Percentiles rank a stretch among this genome's conserved stretches.
Conservation (phyloP, 2,329 filamentous ascomycete species). For the Chrysosporium keratinophilum region DNA sequence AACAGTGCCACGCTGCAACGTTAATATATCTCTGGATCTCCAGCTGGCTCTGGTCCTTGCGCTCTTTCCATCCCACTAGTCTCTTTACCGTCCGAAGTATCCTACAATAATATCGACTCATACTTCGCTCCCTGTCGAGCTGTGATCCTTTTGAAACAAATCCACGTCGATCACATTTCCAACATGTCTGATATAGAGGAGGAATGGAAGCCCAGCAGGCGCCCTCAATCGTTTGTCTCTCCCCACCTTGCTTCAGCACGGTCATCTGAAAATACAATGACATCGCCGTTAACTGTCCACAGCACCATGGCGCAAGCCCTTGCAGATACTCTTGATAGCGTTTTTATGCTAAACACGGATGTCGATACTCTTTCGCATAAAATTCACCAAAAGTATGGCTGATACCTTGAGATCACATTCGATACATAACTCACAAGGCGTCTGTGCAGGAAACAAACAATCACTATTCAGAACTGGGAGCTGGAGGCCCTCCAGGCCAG, state of each 20-base stretch:
- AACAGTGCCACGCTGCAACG: neutral
- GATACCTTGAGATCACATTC: too few species aligned
- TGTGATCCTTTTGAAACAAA: conserved; percentile 2
- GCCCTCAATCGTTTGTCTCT: conserved; percentile 60
- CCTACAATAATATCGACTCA: neutral
- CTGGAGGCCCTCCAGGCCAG: conserved; percentile 76
- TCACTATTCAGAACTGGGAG: conserved; percentile 64
- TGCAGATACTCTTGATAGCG: conserved; percentile 72
- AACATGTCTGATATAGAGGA: conserved; percentile 54
- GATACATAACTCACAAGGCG: neutral
- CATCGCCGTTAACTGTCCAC: conserved; percentile 16
- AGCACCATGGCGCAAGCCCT: conserved; percentile 84
- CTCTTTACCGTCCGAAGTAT: neutral
- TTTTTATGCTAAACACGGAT: conserved; percentile 77
- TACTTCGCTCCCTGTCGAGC: neutral
- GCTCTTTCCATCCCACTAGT: neutral
- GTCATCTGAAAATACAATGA: neutral
- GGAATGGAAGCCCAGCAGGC: conserved; percentile 70
- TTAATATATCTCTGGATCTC: conserved; percentile 14
- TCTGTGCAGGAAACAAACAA: conserved; percentile 59
- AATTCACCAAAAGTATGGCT: conserved; percentile 67
- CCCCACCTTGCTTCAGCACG: conserved; percentile 9
- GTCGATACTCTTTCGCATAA: conserved; percentile 62
- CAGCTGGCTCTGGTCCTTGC: conserved; percentile 25
- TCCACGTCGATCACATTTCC: conserved; percentile 6